Percentiles rank a stretch among this genome's conserved stretches.
Conservation (phyloP, 225 moss, liverwort and hornwort species). For the Asterella californica region DNA sequence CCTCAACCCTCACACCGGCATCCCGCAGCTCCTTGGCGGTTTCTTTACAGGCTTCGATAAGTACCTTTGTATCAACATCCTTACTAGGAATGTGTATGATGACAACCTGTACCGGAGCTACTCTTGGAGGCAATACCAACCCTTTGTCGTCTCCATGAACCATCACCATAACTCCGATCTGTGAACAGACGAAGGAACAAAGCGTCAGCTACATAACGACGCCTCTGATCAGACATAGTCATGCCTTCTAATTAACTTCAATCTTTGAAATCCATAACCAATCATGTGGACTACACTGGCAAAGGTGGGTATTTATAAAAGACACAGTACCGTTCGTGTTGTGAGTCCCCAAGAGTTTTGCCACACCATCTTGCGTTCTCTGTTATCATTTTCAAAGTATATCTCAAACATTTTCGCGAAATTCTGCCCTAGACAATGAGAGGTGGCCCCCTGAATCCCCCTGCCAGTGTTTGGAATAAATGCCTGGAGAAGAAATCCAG, state of each 20-base stretch:
- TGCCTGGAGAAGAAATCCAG: conserved; percentile 41
- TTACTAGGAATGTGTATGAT: conserved; percentile 77
- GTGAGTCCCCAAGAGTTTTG: conserved; percentile 99
- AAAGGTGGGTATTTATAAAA: background rate
- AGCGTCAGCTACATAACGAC: background rate
- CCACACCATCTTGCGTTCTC: conserved; percentile 83
- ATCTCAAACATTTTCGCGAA: conserved; percentile 98
- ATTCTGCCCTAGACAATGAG: conserved; percentile 91
- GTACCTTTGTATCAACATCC: conserved; percentile 44
- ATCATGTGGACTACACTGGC: background rate
- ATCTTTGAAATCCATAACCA: background rate
- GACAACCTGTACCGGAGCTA: conserved; percentile 85
- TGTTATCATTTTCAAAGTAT: conserved; percentile 60
- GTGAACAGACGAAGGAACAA: background rate
- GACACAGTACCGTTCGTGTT: conserved; percentile 66
- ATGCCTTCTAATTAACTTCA: background rate
- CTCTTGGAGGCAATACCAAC: conserved; percentile 79
- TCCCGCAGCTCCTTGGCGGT: conserved; percentile 54
- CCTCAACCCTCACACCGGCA: conserved; percentile 75
- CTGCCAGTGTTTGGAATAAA: conserved; percentile 76
- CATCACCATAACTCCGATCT: conserved; percentile 99
- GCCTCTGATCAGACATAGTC: background rate
- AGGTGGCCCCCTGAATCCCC: conserved; percentile 91
- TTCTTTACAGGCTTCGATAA: conserved; percentile 58
- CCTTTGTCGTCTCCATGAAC: conserved; percentile 94